Evolutionary conservation across 2,329 filamentous ascomycete genomes (phyloP), one percentile per base, ranked within the genome.

Genomic region (Cadophora malorum): DNA sequence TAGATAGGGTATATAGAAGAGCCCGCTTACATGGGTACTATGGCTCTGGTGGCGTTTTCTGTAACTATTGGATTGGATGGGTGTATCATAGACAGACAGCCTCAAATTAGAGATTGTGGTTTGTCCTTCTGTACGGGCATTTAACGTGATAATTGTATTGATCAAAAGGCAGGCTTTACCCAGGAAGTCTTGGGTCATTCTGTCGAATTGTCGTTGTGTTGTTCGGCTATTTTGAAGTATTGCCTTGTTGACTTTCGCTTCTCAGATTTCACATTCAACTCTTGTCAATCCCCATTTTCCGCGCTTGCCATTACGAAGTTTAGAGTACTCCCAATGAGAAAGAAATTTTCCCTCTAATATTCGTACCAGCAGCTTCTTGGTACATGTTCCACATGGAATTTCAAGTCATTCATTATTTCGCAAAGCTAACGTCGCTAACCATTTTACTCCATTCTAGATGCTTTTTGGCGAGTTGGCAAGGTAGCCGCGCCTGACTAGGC

Each of bases 1-100:
- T 58, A 56, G 52, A 64, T 64, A 64, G 49, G 35, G 63, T 47
- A 64, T 64, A 58, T 64, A 64, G 35, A 53, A 35, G 63, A 56
- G 63, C 62, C 6, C 4, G 38, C 28, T 21, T 58, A 56, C 3
- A 64, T 41, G 45, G 35, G 45, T 21, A 49, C 3, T 21, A 49
- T 47, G 47, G 56, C 63, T 64, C 38, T 47, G 63, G 8, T 33
- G 63, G 63, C 63, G 50, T 64, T 56, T 14, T 21, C 3, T 47
- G 58, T 41, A 16, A 9, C 7, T 31, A 7, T 64, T 56, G 10
- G 33, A 47, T 55, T 41, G 62, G 33, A 28, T 45, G n/a, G 49
- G 21, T 55, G 62, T 63, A 63, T 63, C 49, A 52, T 31, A 52
- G 23, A 38, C 12, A 53, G 16, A 38, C 12, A 53, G 25, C 19